Evolutionary conservation across 257 asterid species (phyloP), one percentile per base, ranked within the genome.

Genomic region (Knoxia roxburghii): DNA sequence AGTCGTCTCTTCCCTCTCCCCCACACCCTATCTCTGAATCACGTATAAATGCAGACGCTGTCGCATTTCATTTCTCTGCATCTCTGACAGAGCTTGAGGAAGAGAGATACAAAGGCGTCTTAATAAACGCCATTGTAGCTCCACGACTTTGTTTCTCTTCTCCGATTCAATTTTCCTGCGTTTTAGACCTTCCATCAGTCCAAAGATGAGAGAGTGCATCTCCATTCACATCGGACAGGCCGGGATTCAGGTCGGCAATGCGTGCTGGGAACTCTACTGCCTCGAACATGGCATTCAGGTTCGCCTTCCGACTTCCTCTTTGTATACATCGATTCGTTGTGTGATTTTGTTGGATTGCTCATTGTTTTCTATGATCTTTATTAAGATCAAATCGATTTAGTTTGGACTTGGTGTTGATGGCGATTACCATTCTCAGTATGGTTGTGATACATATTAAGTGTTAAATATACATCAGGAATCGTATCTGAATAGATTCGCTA

Each of bases 191-290:
- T 21, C n/a, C 21, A 39, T 6, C 65, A 20, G 27, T 14, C 52
- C 27, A 33, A 73, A 69, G 24, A 79, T 76, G 84, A 76, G 84
- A 67, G 81, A 79, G 74, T 76, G 78, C 78, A 75, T 79, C 65
- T 79, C 83, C 30, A 68, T 79, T 72, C 80, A 75, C 74, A 79
- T 79, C 53, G 83, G 83, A 8, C 80, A 79, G 73, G 83, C 83
- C 69, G 80, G 83, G 13, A 72, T 79, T 43, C 83, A 79, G 72
- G 80, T 79, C 64, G 80, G 83, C 30, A 79, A 79, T 72, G 71
- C 80, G 6, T 79, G 83, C 72, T 79, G 83, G 83, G 83, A 79
- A 33, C 80, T 75, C 37, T 75, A 75, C 43, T 78, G 79, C 77
- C 77, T 78, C 41, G 82, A 78, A 64, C 82, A 78, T 46, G 79